phyloP scores from a whole-genome alignment of 2,329 filamentous ascomycete species.

The Neoascochyta sp. region DNA sequence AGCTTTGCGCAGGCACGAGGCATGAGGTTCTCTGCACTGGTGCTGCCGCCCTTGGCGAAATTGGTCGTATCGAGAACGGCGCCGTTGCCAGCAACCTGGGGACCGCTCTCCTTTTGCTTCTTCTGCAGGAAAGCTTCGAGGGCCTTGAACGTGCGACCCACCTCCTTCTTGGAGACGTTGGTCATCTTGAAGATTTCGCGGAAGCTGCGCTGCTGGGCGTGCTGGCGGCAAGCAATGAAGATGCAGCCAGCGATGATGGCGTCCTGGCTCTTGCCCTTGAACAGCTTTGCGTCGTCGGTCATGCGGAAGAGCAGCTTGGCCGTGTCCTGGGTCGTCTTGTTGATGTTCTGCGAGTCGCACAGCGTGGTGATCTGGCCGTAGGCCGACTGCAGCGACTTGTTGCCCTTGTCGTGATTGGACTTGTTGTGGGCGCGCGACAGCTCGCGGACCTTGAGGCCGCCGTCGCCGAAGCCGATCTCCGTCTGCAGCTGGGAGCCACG shows the following conservation, averaged over 20 bases:
- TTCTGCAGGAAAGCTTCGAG: conserved; percentile 83
- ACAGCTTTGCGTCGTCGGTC: conserved; percentile 84
- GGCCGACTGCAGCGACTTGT: conserved; percentile 74
- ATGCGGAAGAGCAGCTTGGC: conserved; percentile 96
- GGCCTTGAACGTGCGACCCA: conserved; percentile 89
- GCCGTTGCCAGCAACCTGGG: conserved; percentile 34
- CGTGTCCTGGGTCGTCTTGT: conserved; percentile 76
- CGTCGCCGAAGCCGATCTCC: conserved; percentile 77
- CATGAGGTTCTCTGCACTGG: conserved; percentile 79
- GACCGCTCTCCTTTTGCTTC: conserved; percentile 42
- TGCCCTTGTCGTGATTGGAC: conserved; percentile 73
- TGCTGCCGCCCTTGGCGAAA: conserved; percentile 62
- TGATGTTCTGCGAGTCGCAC: conserved; percentile 66
- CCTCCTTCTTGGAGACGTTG: conserved; percentile 94
- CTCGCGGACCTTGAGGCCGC: conserved; percentile 66
- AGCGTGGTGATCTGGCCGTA: conserved; percentile 84
- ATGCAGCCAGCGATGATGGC: conserved; percentile 94
- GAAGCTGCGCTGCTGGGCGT: conserved; percentile 82
- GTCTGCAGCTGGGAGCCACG: conserved; percentile 89
- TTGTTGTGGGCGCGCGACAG: conserved; percentile 82
- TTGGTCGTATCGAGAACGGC: conserved; percentile 50
- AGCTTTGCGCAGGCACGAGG: conserved; percentile 86
- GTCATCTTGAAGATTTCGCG: conserved; percentile 92
- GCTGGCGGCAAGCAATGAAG: conserved; percentile 94
- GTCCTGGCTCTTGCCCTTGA: conserved; percentile 94